Percentiles rank a stretch among this genome's conserved stretches.
Conservation (phyloP, 106 monocot genomes). For the Dendrobium chrysotoxum region DNA sequence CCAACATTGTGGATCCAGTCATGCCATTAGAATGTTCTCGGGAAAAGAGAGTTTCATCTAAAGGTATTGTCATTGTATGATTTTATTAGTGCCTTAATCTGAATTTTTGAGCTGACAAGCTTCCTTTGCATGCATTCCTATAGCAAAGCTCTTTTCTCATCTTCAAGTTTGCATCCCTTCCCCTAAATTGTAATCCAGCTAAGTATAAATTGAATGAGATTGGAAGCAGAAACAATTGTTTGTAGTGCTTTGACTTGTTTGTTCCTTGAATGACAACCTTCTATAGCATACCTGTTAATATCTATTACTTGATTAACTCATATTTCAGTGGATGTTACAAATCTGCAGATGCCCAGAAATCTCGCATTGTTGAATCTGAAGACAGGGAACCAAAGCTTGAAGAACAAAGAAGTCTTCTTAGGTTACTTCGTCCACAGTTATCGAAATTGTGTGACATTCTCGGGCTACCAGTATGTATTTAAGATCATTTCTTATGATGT, state of each 20-base stretch:
- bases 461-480: slow-evolving; percentile 56
- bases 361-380: slow-evolving; percentile 25
- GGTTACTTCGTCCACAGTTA: slow-evolving; percentile 60
- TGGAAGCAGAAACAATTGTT: neutral
- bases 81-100: neutral
- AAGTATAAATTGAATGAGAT: neutral
- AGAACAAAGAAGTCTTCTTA: slow-evolving; percentile 41
- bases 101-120: neutral
- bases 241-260: neutral
- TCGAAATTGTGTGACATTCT: slow-evolving; percentile 47
- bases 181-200: neutral
- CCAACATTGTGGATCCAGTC: slow-evolving; percentile 14
- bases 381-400: slow-evolving; percentile 16
- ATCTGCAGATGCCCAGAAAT: slow-evolving; percentile 13
- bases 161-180: neutral
- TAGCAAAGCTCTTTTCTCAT: neutral
- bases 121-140: neutral
- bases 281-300: neutral
- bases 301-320: neutral
- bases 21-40: slow-evolving; percentile 2
- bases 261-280: neutral
- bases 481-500: neutral
- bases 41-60: neutral
- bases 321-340: slow-evolving; percentile 9
- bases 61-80: slow-evolving; percentile 2